Evolutionary conservation across 768 basidiomycete genomes (phyloP).

Genomic region (Coprinopsis cinerea): DNA sequence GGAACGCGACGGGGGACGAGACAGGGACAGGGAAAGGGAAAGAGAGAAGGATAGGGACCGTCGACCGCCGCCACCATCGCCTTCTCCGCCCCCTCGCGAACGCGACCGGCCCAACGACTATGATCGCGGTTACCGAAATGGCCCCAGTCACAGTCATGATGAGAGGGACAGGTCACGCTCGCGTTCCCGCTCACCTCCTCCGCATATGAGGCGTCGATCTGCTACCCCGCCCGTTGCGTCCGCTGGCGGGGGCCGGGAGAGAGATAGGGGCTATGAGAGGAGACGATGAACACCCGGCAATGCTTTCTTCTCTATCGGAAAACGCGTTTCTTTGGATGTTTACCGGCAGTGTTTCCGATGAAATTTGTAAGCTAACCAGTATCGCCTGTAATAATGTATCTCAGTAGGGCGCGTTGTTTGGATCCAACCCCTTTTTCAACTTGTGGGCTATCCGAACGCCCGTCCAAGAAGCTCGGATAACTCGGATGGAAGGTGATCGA

Average conservation of each 20-base stretch:
- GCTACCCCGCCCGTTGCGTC: not conserved
- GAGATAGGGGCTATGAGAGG: conserved; percentile 18
- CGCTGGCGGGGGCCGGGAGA: conserved; percentile 10
- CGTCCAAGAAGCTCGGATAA: too few species aligned
- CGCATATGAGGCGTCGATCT: conserved; percentile 7
- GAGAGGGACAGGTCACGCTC: conserved; percentile 14
- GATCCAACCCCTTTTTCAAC: too few species aligned
- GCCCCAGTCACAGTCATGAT: conserved; percentile 11
- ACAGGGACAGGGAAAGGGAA: conserved; percentile 8
- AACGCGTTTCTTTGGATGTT: too few species aligned
- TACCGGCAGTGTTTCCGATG: too few species aligned
- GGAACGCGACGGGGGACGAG: conserved; percentile 5
- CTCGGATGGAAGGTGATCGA: too few species aligned
- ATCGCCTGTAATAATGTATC: too few species aligned
- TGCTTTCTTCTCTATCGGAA: too few species aligned
- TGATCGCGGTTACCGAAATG: conserved; percentile 14
- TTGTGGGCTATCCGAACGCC: too few species aligned
- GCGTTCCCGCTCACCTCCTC: conserved; percentile 10
- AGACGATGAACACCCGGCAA: too few species aligned
- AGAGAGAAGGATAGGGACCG: conserved; percentile 15
- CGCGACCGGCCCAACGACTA: conserved; percentile 9
- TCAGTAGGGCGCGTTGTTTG: too few species aligned
- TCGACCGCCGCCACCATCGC: conserved; percentile 12
- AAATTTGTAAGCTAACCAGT: too few species aligned
- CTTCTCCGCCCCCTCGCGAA: conserved; percentile 17